Evolutionary conservation across 768 basidiomycete genomes (phyloP).

Genomic region (Hebeloma cylindrosporum): DNA sequence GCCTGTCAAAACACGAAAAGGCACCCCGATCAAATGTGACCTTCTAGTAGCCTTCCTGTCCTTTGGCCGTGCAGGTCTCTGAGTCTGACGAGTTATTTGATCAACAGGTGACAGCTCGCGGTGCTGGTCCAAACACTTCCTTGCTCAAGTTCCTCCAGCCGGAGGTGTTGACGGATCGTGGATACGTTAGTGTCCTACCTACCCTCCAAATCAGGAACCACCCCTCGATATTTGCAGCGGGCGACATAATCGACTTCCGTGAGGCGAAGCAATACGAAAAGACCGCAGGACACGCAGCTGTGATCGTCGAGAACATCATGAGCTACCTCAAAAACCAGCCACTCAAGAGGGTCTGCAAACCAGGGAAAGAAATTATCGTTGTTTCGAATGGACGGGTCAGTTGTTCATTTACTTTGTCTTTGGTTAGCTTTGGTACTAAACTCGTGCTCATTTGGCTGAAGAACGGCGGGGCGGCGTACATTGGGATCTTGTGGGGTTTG

Average conservation of each 20-base stretch:
- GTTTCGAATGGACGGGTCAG: constrained; percentile 23
- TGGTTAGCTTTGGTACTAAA: background rate
- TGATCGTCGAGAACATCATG: constrained; percentile 50
- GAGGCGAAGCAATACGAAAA: constrained; percentile 61
- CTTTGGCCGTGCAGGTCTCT: background rate
- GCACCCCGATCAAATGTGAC: constrained; percentile 22
- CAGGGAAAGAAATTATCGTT: constrained; percentile 20
- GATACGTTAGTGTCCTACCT: constrained; percentile 44
- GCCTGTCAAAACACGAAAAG: constrained; percentile 23
- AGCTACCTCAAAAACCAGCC: constrained; percentile 22
- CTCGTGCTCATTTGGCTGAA: constrained; percentile 12
- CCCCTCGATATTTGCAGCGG: constrained; percentile 53
- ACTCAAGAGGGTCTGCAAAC: constrained; percentile 25
- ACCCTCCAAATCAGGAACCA: constrained; percentile 51
- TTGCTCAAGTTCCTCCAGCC: constrained; percentile 34
- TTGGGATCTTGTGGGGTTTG: constrained; percentile 46
- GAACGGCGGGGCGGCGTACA: constrained; percentile 42
- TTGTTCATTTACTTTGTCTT: background rate
- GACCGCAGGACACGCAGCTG: constrained; percentile 35
- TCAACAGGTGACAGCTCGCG: constrained; percentile 30
- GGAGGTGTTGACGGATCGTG: constrained; percentile 32
- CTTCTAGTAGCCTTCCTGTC: constrained; percentile 16
- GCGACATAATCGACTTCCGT: constrained; percentile 53
- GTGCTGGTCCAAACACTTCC: constrained; percentile 47
- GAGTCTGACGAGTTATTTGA: background rate